Percentiles rank a stretch among this genome's conserved stretches.
phyloP scores from a whole-genome alignment of 2,329 filamentous ascomycete species.

The Coniochaeta sp. region DNA sequence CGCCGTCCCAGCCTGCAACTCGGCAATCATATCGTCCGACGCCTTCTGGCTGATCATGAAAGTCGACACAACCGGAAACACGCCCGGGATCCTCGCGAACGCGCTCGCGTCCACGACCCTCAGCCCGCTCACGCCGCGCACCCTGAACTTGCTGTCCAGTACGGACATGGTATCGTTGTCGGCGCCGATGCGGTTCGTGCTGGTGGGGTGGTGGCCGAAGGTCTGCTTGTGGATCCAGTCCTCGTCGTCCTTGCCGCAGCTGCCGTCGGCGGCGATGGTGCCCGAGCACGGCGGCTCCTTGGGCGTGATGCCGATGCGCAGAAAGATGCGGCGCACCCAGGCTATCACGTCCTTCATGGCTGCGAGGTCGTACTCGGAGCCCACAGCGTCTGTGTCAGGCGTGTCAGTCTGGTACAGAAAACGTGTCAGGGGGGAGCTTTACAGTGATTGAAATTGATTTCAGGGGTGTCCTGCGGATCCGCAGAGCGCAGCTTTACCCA shows the following conservation, averaged over 20 bases:
- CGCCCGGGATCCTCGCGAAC: conserved; percentile 43
- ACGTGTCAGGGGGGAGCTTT: not conserved
- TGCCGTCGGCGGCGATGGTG: conserved; percentile 11
- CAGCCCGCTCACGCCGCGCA: conserved; percentile 41
- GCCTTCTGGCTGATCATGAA: conserved; percentile 58
- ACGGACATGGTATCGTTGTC: conserved; percentile 45
- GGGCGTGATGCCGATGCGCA: conserved; percentile 14
- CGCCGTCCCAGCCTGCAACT: conserved; percentile 12
- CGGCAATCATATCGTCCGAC: conserved; percentile 43
- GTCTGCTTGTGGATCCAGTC: conserved; percentile 32
- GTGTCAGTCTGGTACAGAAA: not conserved
- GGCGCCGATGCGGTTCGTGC: conserved; percentile 44
- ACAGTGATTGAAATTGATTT: conserved; percentile 51
- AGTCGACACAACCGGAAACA: conserved; percentile 39
- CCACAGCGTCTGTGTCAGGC: conserved; percentile 24
- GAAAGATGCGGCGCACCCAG: conserved; percentile 18
- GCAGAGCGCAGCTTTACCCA: conserved; percentile 52
- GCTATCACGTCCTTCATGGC: conserved; percentile 27
- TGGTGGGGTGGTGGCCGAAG: conserved; percentile 49
- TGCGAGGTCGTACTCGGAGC: conserved; percentile 35
- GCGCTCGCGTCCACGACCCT: conserved; percentile 50
- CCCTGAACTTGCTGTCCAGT: conserved; percentile 45
- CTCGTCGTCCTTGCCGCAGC: conserved; percentile 17
- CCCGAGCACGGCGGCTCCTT: conserved; percentile 17
- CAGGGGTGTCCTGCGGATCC: conserved; percentile 55